Percentiles rank a stretch among this genome's conserved stretches.
Evolutionary conservation across 306 rosid species (phyloP).

Genomic region (Quercus berberidifolia): DNA sequence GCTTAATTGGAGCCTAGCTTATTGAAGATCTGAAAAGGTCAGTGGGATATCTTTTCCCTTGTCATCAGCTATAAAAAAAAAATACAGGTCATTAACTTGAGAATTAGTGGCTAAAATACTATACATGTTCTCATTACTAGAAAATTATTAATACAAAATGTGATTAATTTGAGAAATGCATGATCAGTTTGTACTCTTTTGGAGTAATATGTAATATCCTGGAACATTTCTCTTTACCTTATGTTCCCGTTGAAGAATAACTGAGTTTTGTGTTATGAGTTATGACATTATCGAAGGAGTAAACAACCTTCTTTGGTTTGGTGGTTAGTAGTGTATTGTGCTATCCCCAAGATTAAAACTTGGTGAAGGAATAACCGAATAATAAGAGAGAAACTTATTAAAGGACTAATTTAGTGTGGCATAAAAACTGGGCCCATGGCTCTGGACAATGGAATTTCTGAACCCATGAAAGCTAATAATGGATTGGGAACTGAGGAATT

Average conservation of each 20-base stretch:
- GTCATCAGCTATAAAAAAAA: neutral
- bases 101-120: neutral
- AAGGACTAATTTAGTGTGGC: neutral
- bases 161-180: neutral
- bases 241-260: neutral
- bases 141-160: neutral
- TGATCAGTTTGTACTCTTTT: neutral
- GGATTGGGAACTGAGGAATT: too few species aligned
- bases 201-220: neutral
- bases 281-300: too few species aligned
- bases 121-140: neutral
- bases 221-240: neutral
- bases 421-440: neutral
- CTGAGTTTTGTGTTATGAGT: neutral
- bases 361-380: too few species aligned
- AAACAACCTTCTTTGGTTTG: too few species aligned
- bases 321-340: too few species aligned
- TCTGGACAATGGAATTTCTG: neutral
- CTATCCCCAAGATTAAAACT: too few species aligned
- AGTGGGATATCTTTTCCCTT: neutral
- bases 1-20: constrained; percentile 7
- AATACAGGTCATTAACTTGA: neutral
- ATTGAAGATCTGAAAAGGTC: neutral
- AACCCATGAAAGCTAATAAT: too few species aligned
- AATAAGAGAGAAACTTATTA: neutral